Base-by-base conservation (phyloP, 768 basidiomycete genomes). In the Mycena metata region DNA sequence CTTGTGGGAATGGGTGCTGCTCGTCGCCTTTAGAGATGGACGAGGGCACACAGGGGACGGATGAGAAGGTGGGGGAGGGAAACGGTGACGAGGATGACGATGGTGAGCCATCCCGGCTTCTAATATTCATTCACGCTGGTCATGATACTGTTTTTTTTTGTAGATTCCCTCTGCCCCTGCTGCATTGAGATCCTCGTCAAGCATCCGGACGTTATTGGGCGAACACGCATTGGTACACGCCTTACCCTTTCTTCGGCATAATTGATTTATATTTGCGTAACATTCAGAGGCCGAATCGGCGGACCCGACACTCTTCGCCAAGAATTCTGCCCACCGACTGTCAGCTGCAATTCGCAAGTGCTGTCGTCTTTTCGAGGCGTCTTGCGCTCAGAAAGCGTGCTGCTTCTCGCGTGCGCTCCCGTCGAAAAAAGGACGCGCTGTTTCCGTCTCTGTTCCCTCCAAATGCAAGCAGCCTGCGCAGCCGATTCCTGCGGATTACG, bases 91-190 rank as follows among this genome's bases (percentile, higher is more conserved):
- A 57, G 35, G 55, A 64, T 57, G 55, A 64, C 54, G 63, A 63
- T 55, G 61, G 63, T 64, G 54, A 64, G 54, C 43, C 55, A 21
- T 52, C 46, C 23, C 30, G 43, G 10, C 35, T 16, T 11, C 21
- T 21, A n/a, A n/a, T n/a, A 52, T 26, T 11, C 49, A 42, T 43
- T 15, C 52, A 30, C n/a, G 26, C 50, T 56, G 16, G 39, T 49
- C 51, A 16, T 36, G 24, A 57, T 24, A 1, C 10, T 19, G 2
- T 33, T 64, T 49, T 64, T 49, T 41, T 49, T 23, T 24, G 21
- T 52, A 64, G 63, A 64, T 52, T 64, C 63, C 21, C 63, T 64
- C 54, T 64, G 63, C 63, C 63, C 63, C 49, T 64, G 63, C 63
- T 64, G 63, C 46, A 57, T 64, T 47, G 63, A 64, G 36, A 26